Base-by-base conservation (phyloP, 148 eudicot genomes). In the Nepenthes gracilis region DNA sequence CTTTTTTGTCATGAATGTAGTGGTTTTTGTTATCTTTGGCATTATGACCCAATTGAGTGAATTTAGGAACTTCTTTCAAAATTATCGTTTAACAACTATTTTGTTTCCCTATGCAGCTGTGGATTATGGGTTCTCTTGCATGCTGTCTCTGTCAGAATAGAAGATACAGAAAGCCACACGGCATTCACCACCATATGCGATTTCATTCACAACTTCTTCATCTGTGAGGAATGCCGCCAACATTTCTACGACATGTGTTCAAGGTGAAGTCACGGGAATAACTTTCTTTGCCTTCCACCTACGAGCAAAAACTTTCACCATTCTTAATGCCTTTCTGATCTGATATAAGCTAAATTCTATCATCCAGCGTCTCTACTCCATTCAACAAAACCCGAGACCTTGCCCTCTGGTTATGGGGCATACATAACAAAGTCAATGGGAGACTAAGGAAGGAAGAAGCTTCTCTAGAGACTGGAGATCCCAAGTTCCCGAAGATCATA, bases 111-210 rank as follows among this genome's bases (percentile, higher is more conserved):
- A 53, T 76, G 77, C 87, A 93, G 99, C 62, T 93, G 99, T 77
- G 99, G 99, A 50, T 75, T 93, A 70, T 93, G 99, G 99, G 79
- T 89, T 65, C 73, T 93, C 63, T 55, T 93, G 70, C 99, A 93
- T 74, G 86, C 99, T 48, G 83, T 93, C 37, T 86, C 99, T 50
- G 99, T 89, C 75, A 86, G 94, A 72, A 67, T 86, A 57, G 99
- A 84, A 37, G 95, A 93, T 60, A 89, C 81, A 77, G 99, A 93
- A 68, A 83, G 85, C 77, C 85, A 88, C 3, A 63, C 67, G 72
- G 78, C 99, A 69, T 93, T 93, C 68, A 74, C 81, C 64, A 77
- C 89, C 59, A 78, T 70, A 35, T 93, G 99, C 55, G 85, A 88
- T 60, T 93, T 86, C 69, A 80, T 93, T 56, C 87, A 77, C 78